Base-by-base conservation (phyloP, 2,329 filamentous ascomycete genomes). In the Fusarium subtropicale region DNA sequence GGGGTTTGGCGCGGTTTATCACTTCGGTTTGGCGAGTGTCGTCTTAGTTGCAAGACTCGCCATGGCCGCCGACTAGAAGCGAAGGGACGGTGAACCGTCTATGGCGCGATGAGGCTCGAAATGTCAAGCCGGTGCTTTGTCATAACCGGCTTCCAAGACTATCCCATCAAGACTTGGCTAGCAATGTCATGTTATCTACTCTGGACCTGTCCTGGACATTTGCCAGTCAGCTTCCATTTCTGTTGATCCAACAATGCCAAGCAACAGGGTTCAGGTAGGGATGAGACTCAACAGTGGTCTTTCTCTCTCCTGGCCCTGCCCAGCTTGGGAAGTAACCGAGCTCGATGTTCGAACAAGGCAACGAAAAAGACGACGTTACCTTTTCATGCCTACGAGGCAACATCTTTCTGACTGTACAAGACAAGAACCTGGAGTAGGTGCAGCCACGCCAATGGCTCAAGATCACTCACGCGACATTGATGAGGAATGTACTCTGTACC, bases 251-350 rank as follows among this genome's bases (percentile, higher is more conserved):
- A 41, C 52, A 45, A 69, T 46, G 66, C 66, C 56, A 62, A 72
- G 63, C 44, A 59, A 57, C 71, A 74, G 53, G 71, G 58, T 57
- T 57, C 22, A 38, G 31, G 42, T 31, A 56, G 28, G 48, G 53
- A 39, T 44, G 24, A 24, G 39, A 63, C 26, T 45, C 39, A 42
- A 42, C 10, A 47, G 30, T 47, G 48, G 48, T 30, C 34, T 41
- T 36, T 47, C 46, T 71, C 57, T 48, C 59, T 50, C 8, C 33
- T 39, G 24, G 11, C 34, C 24, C 33, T 51, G 26, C 33, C 33
- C 33, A 28, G 33, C 34, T 20, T 26, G 24, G 31, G 47, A 48
- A 39, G 22, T 46, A 41, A n/a, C 39, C 46, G 34, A 38, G 45
- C 53, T 42, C 44, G 26, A 48, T 16, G n/a, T 24, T 48, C 30